These are phyloP conservation scores for Wolfiporia cocos DNA, from an alignment of 1,284 basidiomycete genomes.

Conservation along the genomic window DNA sequence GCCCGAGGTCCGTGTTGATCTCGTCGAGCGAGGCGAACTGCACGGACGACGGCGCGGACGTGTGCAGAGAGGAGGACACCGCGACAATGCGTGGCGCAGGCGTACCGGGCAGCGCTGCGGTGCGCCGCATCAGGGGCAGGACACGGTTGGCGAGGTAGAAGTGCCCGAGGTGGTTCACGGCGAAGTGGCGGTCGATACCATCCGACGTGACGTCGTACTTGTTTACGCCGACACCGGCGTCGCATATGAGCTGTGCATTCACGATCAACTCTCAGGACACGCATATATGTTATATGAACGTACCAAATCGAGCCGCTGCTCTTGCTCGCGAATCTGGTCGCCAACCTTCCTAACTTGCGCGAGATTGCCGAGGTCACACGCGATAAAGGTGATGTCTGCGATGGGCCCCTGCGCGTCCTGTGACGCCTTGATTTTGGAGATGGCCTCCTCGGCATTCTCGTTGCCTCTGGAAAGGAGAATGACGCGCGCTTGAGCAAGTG, in stretches of 20 bases:
- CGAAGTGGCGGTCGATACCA: conserved; percentile 34
- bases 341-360: conserved; percentile 33
- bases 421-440: conserved; percentile 29
- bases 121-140: conserved; percentile 36
- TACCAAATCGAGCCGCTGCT: conserved; percentile 35
- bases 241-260: conserved; percentile 28
- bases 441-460: conserved; percentile 34
- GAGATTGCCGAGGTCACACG: conserved; percentile 35
- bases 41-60: conserved; percentile 26
- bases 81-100: conserved; percentile 33
- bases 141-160: conserved; percentile 38
- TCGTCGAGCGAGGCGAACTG: conserved; percentile 33
- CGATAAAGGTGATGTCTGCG: conserved; percentile 31
- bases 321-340: conserved; percentile 26
- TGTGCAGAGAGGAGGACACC: conserved; percentile 36
- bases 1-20: conserved; percentile 30
- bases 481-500: conserved; percentile 32
- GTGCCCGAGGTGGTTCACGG: conserved; percentile 35
- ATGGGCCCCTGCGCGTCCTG: conserved; percentile 13
- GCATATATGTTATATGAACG: conserved; percentile 9
- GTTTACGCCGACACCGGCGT: conserved; percentile 36
- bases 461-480: conserved; percentile 33
- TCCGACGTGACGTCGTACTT: conserved; percentile 32
- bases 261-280: neutral
- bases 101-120: conserved; percentile 22